These are phyloP conservation scores for Penstemon newberryi DNA, from an alignment of 257 asterid species.

Conservation along the genomic window DNA sequence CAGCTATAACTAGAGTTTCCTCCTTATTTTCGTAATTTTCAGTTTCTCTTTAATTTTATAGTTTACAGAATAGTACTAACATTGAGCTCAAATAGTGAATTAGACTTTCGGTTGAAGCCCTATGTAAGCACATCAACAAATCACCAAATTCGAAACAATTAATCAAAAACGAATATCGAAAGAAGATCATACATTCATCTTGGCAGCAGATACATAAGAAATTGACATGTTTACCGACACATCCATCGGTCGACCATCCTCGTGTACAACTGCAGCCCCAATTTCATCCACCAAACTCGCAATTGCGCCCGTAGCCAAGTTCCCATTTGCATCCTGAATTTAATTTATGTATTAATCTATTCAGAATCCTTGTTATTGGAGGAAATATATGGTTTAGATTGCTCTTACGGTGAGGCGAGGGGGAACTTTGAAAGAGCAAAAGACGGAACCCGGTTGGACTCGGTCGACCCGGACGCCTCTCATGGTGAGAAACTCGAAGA, in stretches of 20 bases:
- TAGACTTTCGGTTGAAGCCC: neutral
- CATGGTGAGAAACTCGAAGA: constrained; percentile 60
- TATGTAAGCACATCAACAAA: neutral
- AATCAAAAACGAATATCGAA: neutral
- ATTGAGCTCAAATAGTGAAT: neutral
- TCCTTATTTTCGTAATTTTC: too few species aligned
- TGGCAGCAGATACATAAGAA: constrained; percentile 59
- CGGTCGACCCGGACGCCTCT: constrained; percentile 65
- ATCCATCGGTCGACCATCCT: constrained; percentile 51
- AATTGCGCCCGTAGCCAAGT: constrained; percentile 62
- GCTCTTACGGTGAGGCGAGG: constrained; percentile 64
- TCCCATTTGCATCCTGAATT: constrained; percentile 60
- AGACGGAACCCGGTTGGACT: constrained; percentile 52
- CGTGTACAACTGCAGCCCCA: constrained; percentile 63
- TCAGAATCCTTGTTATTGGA: neutral
- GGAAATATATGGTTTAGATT: neutral
- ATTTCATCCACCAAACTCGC: constrained; percentile 61
- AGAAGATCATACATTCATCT: constrained; percentile 49
- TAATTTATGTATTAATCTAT: neutral
- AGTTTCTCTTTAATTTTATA: too few species aligned
- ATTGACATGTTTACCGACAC: constrained; percentile 83
- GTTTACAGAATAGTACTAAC: too few species aligned
- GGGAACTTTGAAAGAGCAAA: constrained; percentile 72
- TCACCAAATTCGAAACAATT: neutral
- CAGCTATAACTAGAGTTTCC: too few species aligned